phyloP scores from a whole-genome alignment of 805 yeast genomes.

The Starmera pachycereana region DNA sequence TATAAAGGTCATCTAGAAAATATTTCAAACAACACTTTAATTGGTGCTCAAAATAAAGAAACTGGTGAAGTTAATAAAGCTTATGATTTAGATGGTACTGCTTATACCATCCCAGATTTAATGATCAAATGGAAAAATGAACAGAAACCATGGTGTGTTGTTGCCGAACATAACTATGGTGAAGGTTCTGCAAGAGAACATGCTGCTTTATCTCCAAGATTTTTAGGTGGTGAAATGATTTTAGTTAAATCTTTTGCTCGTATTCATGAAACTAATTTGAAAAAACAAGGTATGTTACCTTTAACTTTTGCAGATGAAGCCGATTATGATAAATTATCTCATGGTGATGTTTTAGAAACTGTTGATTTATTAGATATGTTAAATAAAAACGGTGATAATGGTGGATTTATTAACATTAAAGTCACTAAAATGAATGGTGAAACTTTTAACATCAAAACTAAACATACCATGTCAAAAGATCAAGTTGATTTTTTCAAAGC shows the following conservation, averaged over 20 bases:
- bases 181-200: constrained; percentile 99
- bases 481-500: constrained; percentile 95
- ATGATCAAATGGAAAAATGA: constrained; percentile 94
- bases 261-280: constrained; percentile 95
- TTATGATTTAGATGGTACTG: constrained; percentile 73
- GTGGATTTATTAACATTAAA: constrained; percentile 63
- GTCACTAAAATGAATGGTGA: constrained; percentile 72
- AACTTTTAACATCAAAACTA: constrained; percentile 57
- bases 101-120: constrained; percentile 81
- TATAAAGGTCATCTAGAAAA: constrained; percentile 97
- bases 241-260: constrained; percentile 94
- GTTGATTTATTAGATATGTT: constrained; percentile 66
- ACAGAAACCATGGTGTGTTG: constrained; percentile 80
- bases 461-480: constrained; percentile 95
- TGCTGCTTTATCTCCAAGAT: constrained; percentile 93
- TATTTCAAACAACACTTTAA: constrained; percentile 88
- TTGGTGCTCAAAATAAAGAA: constrained; percentile 95
- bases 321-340: constrained; percentile 73
- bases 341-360: constrained; percentile 75
- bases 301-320: constrained; percentile 82
- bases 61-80: constrained; percentile 93
- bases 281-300: constrained; percentile 97
- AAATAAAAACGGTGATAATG: constrained; percentile 76
- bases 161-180: constrained; percentile 97
- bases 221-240: constrained; percentile 83